Evolutionary conservation across 2,329 filamentous ascomycete genomes (phyloP), one percentile per base, ranked within the genome.

Genomic region (Diaporthe sp.): DNA sequence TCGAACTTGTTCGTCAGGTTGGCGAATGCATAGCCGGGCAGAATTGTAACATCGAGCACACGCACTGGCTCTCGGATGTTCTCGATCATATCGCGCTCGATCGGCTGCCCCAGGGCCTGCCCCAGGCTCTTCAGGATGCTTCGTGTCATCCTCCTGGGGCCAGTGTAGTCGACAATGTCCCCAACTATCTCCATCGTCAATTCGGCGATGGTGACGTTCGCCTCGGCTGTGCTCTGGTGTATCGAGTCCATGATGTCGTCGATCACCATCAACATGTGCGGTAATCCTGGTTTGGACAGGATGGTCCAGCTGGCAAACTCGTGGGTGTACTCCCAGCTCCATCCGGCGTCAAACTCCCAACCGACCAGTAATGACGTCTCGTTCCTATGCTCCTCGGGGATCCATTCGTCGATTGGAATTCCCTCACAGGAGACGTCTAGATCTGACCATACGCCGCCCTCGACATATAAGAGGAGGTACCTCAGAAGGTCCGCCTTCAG

Each of bases 371-470:
- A 66, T 25, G 71, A 66, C 1, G 76, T 75, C 4, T 71, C 28
- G 22, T 52, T 60, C 22, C 68, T 35, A 42, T 77, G 77, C 7
- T 77, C n/a, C 5, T 40, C 33, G 0, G 82, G 83, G 13, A 84
- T 78, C 73, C 84, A 85, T 0, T 82, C 79, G 55, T 80, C 78
- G 9, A 85, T 81, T 0, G 82, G 83, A 3, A 77, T 78, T 3
- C 71, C 76, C 52, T 84, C 72, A 4, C 83, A 83, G 13, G 84
- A 80, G 4, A 85, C 83, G 35, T 85, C 83, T 61, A 84, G 82
- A 78, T 92, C 90, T 67, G 86, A 87, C 78, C 94, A 95, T 77
- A 96, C 92, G 38, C 94, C 94, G 67, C 94, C 94, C 77, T 94
- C 89, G 25, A 93, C 93, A 71, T 95, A 90, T 75, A 96, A 87